These are phyloP conservation scores for Candida sanyiensis DNA, from an alignment of 805 yeast genomes.

Conservation along the genomic window DNA sequence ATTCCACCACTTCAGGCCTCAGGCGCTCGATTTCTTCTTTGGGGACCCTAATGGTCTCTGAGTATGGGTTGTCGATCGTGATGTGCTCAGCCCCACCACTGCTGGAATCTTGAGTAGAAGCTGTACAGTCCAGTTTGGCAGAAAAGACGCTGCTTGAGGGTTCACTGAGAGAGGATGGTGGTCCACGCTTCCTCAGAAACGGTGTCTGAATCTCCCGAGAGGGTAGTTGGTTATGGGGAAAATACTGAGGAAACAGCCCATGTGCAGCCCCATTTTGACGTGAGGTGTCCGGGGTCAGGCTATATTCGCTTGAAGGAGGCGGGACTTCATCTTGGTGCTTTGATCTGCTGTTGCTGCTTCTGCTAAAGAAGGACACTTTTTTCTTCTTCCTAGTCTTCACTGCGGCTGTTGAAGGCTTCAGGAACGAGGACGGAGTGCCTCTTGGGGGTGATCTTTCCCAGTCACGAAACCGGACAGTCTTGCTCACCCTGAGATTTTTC, in stretches of 20 bases:
- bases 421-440: conserved; percentile 1
- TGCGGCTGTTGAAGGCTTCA: not conserved
- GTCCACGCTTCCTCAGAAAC: not conserved
- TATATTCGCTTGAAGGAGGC: conserved; percentile 24
- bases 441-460: conserved; percentile 5
- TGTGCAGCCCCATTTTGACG: not conserved
- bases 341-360: not conserved
- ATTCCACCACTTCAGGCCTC: not conserved
- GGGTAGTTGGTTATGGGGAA: not conserved
- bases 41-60: not conserved
- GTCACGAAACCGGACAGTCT: conserved; percentile 9
- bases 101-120: no score
- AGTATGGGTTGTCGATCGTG: conserved; percentile 1
- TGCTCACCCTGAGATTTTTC: conserved; percentile 5
- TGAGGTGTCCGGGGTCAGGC: conserved; percentile 21
- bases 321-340: conserved; percentile 4
- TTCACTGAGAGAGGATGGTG: conserved; percentile 2
- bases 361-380: conserved; percentile 1
- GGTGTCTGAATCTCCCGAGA: no score
- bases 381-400: conserved; percentile 5
- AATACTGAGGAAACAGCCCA: not conserved
- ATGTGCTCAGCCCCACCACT: not conserved
- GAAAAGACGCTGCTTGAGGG: conserved; percentile 7
- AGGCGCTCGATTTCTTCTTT: not conserved
- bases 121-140: conserved; percentile 2